Conservation (phyloP, 2,329 filamentous ascomycete genomes). For the Orbilia ellipsospora region DNA sequence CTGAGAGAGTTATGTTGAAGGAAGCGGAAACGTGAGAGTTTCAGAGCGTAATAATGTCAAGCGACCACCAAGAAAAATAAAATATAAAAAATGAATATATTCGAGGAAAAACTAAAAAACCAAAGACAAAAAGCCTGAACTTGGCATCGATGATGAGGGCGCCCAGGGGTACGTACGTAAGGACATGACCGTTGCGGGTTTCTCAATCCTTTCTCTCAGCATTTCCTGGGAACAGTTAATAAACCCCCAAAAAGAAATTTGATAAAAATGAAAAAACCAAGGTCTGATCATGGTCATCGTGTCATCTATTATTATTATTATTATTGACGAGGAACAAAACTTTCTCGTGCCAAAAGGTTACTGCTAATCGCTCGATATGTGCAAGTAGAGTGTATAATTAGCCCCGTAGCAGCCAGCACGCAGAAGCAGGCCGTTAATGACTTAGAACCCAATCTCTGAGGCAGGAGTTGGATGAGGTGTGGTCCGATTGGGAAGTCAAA, state of each 20-base stretch:
- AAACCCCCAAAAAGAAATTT: no score
- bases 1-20: slow-evolving; percentile 45
- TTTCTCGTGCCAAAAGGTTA: slow-evolving; percentile 31
- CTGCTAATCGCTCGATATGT: slow-evolving; percentile 41
- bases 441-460: slow-evolving; percentile 36
- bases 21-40: slow-evolving; percentile 55
- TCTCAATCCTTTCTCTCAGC: slow-evolving; percentile 4
- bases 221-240: slow-evolving; percentile 22
- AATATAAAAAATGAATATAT: no score
- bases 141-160: slow-evolving; percentile 41
- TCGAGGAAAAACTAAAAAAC: background rate
- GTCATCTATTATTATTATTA: background rate
- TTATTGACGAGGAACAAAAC: slow-evolving; percentile 18
- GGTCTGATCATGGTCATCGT: slow-evolving; percentile 28
- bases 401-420: slow-evolving; percentile 1
- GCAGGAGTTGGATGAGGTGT: slow-evolving; percentile 47
- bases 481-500: slow-evolving; percentile 45
- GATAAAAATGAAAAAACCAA: slow-evolving; percentile 8
- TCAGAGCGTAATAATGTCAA: slow-evolving; percentile 51
- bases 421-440: slow-evolving; percentile 29
- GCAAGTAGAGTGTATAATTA: slow-evolving; percentile 34
- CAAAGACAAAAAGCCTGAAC: slow-evolving; percentile 15
- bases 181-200: background rate
- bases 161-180: slow-evolving; percentile 13
- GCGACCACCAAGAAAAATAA: slow-evolving; percentile 14